Base-by-base conservation (phyloP, 148 eudicot species). In the Heliosperma pusillum region DNA sequence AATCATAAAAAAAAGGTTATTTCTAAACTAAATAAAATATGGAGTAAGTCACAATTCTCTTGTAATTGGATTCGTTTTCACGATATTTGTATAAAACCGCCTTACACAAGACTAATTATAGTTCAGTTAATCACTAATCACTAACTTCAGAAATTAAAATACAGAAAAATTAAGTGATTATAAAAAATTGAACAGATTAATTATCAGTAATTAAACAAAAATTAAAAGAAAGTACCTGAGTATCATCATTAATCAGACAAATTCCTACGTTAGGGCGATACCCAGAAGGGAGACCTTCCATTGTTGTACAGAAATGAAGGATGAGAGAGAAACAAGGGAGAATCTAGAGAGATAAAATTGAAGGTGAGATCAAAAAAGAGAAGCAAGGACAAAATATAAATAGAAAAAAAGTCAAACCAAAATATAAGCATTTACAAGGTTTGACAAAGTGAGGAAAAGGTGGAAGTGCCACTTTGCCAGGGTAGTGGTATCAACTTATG, bases 211-310 rank as follows among this genome's bases (percentile, higher is more conserved):
- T 50, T 36, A 36, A 36, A 36, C 9, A 5, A 36, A 0, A n/a
- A n/a, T n/a, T n/a, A n/a, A n/a, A 50, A n/a, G 60, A 20, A 19
- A 79, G 2, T 81, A 93, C 98, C 97, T 84, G 88, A 83, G 87
- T 70, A 77, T 88, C 88, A 76, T 88, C 73, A 73, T 94, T 91
- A 83, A 94, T 82, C 63, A 94, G 91, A 77, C 98, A 94, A 30
- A 94, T 91, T 74, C 98, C 98, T 17, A 94, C 96, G 90, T 91
- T 91, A 24, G 98, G 97, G 42, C 98, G 98, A 71, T 94, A 94
- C 36, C 98, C 98, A 62, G 93, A 78, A 53, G 98, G 98, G 52
- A 94, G 89, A 73, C 78, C 87, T 76, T 91, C 98, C 97, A 94
- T 91, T 30, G 73, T 30, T 40, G 25, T 24, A 16, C 11, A 77